These are phyloP conservation scores for Skeletonema menzelii DNA, from an alignment of 108 stramenopile genomes.

Conservation along the genomic window DNA sequence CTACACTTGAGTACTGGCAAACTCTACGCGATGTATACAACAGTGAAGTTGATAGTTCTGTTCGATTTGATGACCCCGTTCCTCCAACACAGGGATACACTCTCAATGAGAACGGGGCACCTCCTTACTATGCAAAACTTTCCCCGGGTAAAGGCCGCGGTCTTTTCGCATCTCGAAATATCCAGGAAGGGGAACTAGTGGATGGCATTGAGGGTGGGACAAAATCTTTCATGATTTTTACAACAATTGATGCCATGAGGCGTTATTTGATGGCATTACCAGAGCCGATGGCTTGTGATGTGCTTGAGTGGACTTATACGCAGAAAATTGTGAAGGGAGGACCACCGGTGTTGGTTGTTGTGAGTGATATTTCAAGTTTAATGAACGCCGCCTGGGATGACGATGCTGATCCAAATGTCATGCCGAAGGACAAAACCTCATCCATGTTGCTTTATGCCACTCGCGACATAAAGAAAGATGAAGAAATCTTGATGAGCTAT, in stretches of 20 bases:
- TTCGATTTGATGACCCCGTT: background rate
- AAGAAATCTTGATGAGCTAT: constrained; percentile 71
- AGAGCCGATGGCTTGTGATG: constrained; percentile 28
- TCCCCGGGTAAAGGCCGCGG: constrained; percentile 47
- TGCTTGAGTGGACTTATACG: constrained; percentile 32
- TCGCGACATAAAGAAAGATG: constrained; percentile 53
- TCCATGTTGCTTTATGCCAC: constrained; percentile 50
- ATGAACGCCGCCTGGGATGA: background rate
- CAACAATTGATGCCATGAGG: background rate
- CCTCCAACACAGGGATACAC: constrained; percentile 8
- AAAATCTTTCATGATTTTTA: background rate
- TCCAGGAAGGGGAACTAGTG: constrained; percentile 40
- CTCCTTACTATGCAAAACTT: constrained; percentile 9
- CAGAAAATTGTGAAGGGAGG: constrained; percentile 12
- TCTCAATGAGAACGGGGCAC: background rate
- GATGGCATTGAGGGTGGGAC: constrained; percentile 6
- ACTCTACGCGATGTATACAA: constrained; percentile 3
- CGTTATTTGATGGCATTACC: constrained; percentile 17
- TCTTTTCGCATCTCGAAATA: constrained; percentile 59
- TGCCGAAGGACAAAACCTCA: background rate
- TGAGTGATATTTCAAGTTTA: constrained; percentile 4
- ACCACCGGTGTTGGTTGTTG: background rate
- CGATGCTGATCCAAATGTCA: background rate
- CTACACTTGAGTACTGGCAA: constrained; percentile 7
- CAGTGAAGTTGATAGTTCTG: background rate